These are phyloP conservation scores for Globisporangium solare DNA, from an alignment of 352 stramenopile species.

Conservation along the genomic window DNA sequence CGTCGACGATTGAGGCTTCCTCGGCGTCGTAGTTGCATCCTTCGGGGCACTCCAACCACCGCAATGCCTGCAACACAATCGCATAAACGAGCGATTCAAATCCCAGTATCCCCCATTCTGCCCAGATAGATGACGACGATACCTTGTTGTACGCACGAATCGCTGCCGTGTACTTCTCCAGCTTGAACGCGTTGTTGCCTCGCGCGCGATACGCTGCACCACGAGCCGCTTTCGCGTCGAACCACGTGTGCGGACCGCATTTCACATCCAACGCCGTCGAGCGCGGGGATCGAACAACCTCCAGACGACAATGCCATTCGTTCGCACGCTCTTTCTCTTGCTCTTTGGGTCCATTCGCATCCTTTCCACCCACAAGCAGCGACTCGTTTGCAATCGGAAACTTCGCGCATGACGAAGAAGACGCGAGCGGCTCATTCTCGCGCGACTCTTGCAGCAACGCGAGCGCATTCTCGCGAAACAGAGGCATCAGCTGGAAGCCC, in stretches of 20 bases:
- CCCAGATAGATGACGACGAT: not conserved
- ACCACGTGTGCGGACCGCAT: conserved; percentile 23
- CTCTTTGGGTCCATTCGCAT: too few relatives aligned
- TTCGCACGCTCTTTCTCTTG: not conserved
- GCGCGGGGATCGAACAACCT: not conserved
- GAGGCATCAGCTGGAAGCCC: conserved; percentile 2
- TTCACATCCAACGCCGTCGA: not conserved
- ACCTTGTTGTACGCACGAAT: conserved; percentile 38
- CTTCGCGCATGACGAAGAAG: not conserved
- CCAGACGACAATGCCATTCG: conserved; percentile 8
- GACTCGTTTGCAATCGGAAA: conserved; percentile 5
- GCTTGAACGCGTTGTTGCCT: conserved; percentile 57
- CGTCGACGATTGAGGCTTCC: conserved; percentile 28
- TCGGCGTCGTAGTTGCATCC: conserved; percentile 31
- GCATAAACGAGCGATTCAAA: not conserved
- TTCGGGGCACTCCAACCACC: conserved; percentile 48
- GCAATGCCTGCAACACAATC: conserved; percentile 22
- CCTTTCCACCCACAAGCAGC: conserved; percentile 1
- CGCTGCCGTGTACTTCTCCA: conserved; percentile 23
- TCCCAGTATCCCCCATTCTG: too few relatives aligned
- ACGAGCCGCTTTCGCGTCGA: conserved; percentile 42
- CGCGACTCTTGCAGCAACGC: not conserved
- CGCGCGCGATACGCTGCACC: conserved; percentile 39
- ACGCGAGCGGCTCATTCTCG: not conserved
- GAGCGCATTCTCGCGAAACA: conserved; percentile 4